Evolutionary conservation across 305 asterid genomes (phyloP), one percentile per base, ranked within the genome.

Genomic region (Striga hermonthica): DNA sequence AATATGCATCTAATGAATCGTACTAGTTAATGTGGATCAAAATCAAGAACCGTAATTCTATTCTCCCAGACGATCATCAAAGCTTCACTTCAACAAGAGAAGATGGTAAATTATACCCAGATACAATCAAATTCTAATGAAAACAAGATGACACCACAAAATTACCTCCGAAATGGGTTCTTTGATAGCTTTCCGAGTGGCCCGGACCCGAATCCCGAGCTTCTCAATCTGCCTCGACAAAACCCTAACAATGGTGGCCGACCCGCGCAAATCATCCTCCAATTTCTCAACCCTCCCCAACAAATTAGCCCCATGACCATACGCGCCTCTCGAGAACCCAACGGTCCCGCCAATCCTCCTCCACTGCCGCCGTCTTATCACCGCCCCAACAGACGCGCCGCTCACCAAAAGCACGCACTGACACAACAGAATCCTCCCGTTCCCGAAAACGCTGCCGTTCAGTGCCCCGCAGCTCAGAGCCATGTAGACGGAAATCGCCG

Each of bases 291-390:
- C 84, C 71, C 95, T 85, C 60, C 74, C 94, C 79, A 77, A 73
- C 78, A 86, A 79, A 79, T 82, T 80, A 66, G 71, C 77, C 65
- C 72, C 80, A 31, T 50, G 9, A 22, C 31, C 31, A 14, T 65
- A 59, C 56, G 76, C 39, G 22, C 71, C 75, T 35, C 80, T 76
- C 7, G 91, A 79, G 50, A 70, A 47, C 9, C 70, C 79, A 14
- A 66, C 80, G 13, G 66, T 74, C 44, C 70, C 78, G 62, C 83
- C 82, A 73, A 83, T 77, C 81, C 90, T 83, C 75, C 72, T 74
- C 95, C 95, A 91, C 62, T 91, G 98, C 82, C 92, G 80, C 78
- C 84, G 76, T 83, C 96, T 74, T 62, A 91, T 86, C 70, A 77
- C 78, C 49, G 88, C 82, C 54, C 96, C 96, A 62, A 81, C 72